Conservation (phyloP, 768 basidiomycete genomes). For the Dentipellis sp. region DNA sequence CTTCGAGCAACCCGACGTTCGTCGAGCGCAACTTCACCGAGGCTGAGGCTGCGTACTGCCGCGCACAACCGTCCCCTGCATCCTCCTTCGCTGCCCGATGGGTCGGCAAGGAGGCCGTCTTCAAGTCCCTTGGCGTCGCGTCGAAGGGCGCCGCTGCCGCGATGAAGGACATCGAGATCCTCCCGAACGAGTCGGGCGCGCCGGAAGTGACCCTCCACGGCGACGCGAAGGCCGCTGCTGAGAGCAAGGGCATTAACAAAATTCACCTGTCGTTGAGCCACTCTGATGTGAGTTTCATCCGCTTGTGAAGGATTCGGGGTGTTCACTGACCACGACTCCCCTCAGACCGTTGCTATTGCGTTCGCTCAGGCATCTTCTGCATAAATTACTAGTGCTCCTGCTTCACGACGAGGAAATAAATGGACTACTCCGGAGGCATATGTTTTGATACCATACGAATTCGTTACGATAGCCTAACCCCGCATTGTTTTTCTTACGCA, state of each 20-base stretch:
- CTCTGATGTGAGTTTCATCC: constrained; percentile 62
- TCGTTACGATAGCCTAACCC: background rate
- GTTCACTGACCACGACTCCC: constrained; percentile 11
- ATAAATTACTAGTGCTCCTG: constrained; percentile 11
- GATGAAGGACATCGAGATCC: constrained; percentile 97
- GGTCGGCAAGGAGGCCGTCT: constrained; percentile 95
- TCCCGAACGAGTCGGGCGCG: constrained; percentile 68
- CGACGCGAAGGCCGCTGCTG: constrained; percentile 68
- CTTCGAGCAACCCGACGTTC: constrained; percentile 83
- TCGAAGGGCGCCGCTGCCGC: constrained; percentile 89
- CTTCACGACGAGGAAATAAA: background rate
- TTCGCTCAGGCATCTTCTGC: constrained; percentile 65
- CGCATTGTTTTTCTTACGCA: background rate
- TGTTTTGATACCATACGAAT: background rate
- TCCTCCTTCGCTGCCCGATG: constrained; percentile 96
- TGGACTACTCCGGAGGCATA: background rate
- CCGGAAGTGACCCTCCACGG: constrained; percentile 74
- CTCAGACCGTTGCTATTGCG: constrained; percentile 74
- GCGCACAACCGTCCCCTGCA: constrained; percentile 70
- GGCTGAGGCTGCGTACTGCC: constrained; percentile 81
- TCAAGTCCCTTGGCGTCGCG: constrained; percentile 87
- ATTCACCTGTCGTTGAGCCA: constrained; percentile 86
- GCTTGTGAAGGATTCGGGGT: background rate
- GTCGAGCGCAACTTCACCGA: constrained; percentile 89
- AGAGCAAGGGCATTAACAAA: constrained; percentile 59